Evolutionary conservation across 176 grass and related monocot genomes (phyloP).

Genomic region (Panicum miliaceum): DNA sequence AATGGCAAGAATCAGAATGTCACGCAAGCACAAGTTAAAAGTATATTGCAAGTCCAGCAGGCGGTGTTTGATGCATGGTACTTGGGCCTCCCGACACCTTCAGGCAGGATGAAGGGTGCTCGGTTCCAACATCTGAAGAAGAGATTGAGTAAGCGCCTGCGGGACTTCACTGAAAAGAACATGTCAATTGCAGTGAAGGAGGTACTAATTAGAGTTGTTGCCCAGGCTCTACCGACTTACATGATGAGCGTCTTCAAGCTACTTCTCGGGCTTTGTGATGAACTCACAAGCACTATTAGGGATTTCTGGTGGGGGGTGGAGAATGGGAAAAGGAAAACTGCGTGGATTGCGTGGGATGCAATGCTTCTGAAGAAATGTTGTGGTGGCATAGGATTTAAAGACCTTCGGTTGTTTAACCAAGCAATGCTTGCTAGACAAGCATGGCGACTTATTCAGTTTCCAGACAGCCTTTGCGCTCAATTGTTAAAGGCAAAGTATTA

Average conservation of each 20-base stretch:
- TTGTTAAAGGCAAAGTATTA: too few relatives aligned
- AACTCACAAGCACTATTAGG: not conserved
- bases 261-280: not conserved
- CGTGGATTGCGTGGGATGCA: too few relatives aligned
- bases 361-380: too few relatives aligned
- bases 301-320: too few relatives aligned
- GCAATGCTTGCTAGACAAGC: too few relatives aligned
- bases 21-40: too few relatives aligned
- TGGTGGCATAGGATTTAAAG: too few relatives aligned
- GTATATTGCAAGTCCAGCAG: rapidly evolving
- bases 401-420: too few relatives aligned
- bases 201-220: not conserved
- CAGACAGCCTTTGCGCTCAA: too few relatives aligned
- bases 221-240: not conserved
- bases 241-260: too few relatives aligned
- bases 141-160: not conserved
- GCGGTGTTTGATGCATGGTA: not conserved
- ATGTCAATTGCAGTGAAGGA: not conserved
- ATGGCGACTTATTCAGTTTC: too few relatives aligned
- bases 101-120: not conserved
- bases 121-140: not conserved
- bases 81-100: not conserved
- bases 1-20: not conserved
- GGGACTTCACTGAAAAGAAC: not conserved
- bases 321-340: too few relatives aligned